phyloP scores from a whole-genome alignment of 2,329 filamentous ascomycete genomes.

The Fusarium foetens region DNA sequence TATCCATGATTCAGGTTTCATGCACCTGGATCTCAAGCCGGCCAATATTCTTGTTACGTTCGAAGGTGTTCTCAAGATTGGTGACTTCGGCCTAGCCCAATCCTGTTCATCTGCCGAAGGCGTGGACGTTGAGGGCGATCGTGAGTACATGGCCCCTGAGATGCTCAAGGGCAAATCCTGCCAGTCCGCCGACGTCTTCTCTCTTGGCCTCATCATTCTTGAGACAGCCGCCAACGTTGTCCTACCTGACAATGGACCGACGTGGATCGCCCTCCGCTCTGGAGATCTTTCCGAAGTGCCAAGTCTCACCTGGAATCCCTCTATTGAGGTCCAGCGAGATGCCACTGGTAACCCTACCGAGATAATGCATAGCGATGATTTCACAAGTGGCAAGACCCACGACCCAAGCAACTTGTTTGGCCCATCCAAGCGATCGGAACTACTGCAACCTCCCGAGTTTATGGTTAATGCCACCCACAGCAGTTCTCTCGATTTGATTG shows the following conservation, averaged over 20 bases:
- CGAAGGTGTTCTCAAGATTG: constrained; percentile 85
- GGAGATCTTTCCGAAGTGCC: constrained; percentile 91
- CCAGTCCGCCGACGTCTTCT: constrained; percentile 93
- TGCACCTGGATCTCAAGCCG: constrained; percentile 86
- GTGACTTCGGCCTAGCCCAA: constrained; percentile 85
- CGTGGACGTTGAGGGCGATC: constrained; percentile 92
- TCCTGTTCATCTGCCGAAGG: constrained; percentile 78
- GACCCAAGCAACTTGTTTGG: constrained; percentile 55
- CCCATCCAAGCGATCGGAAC: constrained; percentile 59
- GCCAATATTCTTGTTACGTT: constrained; percentile 86
- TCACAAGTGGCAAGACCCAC: constrained; percentile 47
- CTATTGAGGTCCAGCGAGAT: constrained; percentile 77
- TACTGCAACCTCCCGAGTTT: constrained; percentile 78
- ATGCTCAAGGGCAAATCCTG: constrained; percentile 87
- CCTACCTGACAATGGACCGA: constrained; percentile 90
- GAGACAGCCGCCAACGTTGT: constrained; percentile 95
- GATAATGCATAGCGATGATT: constrained; percentile 50
- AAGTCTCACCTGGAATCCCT: constrained; percentile 83
- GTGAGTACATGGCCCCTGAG: constrained; percentile 95
- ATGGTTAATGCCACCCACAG: constrained; percentile 82
- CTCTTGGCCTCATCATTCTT: constrained; percentile 91
- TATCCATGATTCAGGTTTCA: constrained; percentile 88
- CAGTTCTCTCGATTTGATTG: constrained; percentile 83
- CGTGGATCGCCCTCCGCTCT: constrained; percentile 89
- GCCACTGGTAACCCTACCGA: constrained; percentile 65